These are phyloP conservation scores for Basidiobolus meristosporus DNA, from an alignment of 371 early-diverging fungal species.

Conservation along the genomic window DNA sequence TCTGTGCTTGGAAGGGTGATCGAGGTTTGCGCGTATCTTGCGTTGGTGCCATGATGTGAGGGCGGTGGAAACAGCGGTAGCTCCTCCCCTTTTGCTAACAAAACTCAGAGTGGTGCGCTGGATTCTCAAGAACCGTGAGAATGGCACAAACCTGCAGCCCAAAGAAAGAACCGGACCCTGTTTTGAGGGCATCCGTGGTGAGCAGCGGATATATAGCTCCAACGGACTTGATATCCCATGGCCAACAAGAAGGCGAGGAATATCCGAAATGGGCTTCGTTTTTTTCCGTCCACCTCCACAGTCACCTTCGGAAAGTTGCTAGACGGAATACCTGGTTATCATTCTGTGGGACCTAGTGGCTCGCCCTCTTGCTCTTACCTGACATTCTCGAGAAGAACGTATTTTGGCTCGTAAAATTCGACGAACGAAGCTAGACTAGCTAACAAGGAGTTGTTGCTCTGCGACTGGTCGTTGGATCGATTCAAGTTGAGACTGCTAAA, in stretches of 20 bases:
- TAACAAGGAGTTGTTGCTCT: constrained; percentile 6
- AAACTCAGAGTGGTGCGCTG: neutral
- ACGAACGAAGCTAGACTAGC: constrained; percentile 9
- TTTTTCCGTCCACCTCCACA: neutral
- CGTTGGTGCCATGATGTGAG: constrained; percentile 1
- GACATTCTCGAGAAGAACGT: constrained; percentile 10
- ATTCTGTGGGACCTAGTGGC: constrained; percentile 1
- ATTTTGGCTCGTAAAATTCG: constrained; percentile 6
- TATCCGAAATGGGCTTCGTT: constrained; percentile 1
- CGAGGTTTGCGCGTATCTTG: neutral
- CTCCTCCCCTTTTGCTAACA: neutral
- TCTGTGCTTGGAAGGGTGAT: neutral
- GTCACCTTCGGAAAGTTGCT: neutral
- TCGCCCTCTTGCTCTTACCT: too few species aligned
- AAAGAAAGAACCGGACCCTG: constrained; percentile 8
- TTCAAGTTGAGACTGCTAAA: constrained; percentile 7
- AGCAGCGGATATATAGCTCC: constrained; percentile 5
- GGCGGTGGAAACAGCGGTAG: constrained; percentile 3
- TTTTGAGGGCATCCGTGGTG: constrained; percentile 7
- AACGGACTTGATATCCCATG: constrained; percentile 8
- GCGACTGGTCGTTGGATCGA: neutral
- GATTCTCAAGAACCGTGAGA: neutral
- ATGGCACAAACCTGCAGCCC: constrained; percentile 7
- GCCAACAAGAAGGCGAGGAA: constrained; percentile 7
- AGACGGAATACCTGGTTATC: neutral